A percentile compares a stretch with the other conserved stretches of the same genome.
phyloP scores from a whole-genome alignment of 1,284 basidiomycete species.

The Pseudozyma flocculosa region DNA sequence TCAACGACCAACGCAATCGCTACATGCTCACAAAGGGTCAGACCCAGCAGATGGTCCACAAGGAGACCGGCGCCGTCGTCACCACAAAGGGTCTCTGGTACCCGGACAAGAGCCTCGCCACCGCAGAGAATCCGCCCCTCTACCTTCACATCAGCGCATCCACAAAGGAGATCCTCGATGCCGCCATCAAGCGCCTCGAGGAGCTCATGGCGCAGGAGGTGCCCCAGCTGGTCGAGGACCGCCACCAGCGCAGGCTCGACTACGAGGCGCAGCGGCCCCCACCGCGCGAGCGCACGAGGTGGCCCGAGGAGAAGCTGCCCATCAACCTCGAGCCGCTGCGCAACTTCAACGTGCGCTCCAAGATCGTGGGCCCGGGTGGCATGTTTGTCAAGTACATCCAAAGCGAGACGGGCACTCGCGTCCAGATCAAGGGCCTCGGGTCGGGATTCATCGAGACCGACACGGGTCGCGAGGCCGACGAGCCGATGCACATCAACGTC shows the following conservation, averaged over 20 bases:
- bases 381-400: conserved; percentile 99
- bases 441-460: conserved; percentile 95
- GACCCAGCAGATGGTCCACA: conserved; percentile 79
- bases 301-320: conserved; percentile 59
- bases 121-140: conserved; percentile 64
- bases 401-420: conserved; percentile 88
- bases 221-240: conserved; percentile 51
- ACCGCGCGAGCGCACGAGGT: conserved; percentile 29
- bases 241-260: conserved; percentile 36
- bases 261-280: conserved; percentile 40
- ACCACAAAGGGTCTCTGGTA: conserved; percentile 69
- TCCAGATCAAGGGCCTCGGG: conserved; percentile 95
- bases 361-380: conserved; percentile 85
- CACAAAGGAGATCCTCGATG: conserved; percentile 72
- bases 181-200: conserved; percentile 77
- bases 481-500: conserved; percentile 73
- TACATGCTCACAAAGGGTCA: conserved; percentile 92
- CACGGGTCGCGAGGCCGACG: conserved; percentile 83
- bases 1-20: conserved; percentile 93
- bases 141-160: conserved; percentile 90
- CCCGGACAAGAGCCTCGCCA: conserved; percentile 61
- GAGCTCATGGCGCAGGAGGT: conserved; percentile 80
- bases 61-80: conserved; percentile 58
- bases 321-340: conserved; percentile 85
- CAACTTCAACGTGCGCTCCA: conserved; percentile 96